These are phyloP conservation scores for Bimuria novae-zelandiae DNA, from an alignment of 2,329 filamentous ascomycete genomes.

Conservation along the genomic window DNA sequence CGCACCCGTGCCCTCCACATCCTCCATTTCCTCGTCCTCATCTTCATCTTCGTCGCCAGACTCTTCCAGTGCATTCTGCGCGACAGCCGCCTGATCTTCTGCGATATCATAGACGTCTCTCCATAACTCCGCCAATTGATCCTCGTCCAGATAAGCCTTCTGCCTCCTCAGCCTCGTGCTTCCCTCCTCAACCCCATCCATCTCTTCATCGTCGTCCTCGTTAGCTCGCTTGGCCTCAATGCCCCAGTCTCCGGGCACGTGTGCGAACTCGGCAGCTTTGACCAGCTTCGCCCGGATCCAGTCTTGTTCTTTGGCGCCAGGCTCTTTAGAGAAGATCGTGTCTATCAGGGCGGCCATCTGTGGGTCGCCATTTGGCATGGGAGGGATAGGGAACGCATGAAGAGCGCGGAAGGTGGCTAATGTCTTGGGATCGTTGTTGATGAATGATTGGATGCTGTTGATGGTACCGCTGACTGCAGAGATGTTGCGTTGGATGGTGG, in stretches of 20 bases:
- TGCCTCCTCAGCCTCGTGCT: constrained; percentile 17
- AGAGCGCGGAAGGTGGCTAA: constrained; percentile 4
- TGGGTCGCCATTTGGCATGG: constrained; percentile 28
- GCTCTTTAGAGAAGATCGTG: constrained; percentile 32
- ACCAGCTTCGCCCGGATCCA: constrained; percentile 35
- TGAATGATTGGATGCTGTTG: constrained; percentile 12
- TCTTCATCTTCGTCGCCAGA: background rate
- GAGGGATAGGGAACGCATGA: constrained; percentile 12
- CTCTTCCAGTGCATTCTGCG: background rate
- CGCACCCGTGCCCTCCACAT: constrained; percentile 2
- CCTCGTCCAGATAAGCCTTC: constrained; percentile 15
- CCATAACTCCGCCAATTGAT: constrained; percentile 14
- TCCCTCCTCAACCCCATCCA: constrained; percentile 12
- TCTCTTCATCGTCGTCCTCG: constrained; percentile 18
- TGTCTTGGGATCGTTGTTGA: constrained; percentile 10
- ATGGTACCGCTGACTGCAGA: constrained; percentile 13
- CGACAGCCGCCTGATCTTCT: constrained; percentile 6
- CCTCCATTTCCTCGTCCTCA: constrained; percentile 20
- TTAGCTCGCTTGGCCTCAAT: constrained; percentile 26
- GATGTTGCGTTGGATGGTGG: constrained; percentile 16
- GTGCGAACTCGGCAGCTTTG: constrained; percentile 36
- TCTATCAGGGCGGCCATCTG: constrained; percentile 41
- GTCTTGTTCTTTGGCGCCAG: constrained; percentile 31
- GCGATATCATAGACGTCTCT: constrained; percentile 2
- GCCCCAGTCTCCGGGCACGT: constrained; percentile 35